A percentile compares a stretch with the other conserved stretches of the same genome.
phyloP scores from a whole-genome alignment of 2,329 filamentous ascomycete species.

The Nemania diffusa region DNA sequence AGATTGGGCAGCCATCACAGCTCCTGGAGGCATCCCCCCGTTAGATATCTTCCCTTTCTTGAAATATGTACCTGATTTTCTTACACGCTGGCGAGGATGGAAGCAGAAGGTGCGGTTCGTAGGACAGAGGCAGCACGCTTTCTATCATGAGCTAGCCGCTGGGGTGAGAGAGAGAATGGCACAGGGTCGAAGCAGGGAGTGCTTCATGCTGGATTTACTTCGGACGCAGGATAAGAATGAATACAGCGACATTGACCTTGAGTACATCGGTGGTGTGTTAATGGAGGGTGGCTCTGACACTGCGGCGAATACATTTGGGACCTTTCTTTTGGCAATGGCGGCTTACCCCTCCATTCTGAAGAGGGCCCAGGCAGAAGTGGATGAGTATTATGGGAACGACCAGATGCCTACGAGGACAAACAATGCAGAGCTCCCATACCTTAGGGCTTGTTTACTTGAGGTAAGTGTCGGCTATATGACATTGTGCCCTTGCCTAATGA shows the following conservation, averaged over 20 bases:
- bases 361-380: conserved; percentile 54
- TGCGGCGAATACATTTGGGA: conserved; percentile 53
- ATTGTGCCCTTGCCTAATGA: conserved; percentile 50
- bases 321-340: conserved; percentile 60
- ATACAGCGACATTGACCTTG: conserved; percentile 48
- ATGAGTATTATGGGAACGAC: conserved; percentile 53
- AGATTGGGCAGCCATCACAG: conserved; percentile 33
- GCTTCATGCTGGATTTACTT: conserved; percentile 33
- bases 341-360: conserved; percentile 55
- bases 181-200: conserved; percentile 24
- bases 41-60: conserved; percentile 41
- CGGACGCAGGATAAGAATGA: conserved; percentile 35
- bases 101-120: conserved; percentile 23
- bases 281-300: conserved; percentile 58
- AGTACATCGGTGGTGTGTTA: conserved; percentile 48
- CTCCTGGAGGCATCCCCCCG: conserved; percentile 33
- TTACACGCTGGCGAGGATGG: conserved; percentile 42
- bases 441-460: conserved; percentile 58
- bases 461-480: conserved; percentile 47
- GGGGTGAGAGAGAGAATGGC: conserved; percentile 30
- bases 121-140: conserved; percentile 27
- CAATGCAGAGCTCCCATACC: conserved; percentile 54
- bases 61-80: conserved; percentile 35
- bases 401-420: conserved; percentile 53
- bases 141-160: conserved; percentile 36